Percentiles rank a stretch among this genome's conserved stretches.
These are phyloP conservation scores for Cercophora samala DNA, from an alignment of 495 filamentous ascomycete species.

Conservation along the genomic window DNA sequence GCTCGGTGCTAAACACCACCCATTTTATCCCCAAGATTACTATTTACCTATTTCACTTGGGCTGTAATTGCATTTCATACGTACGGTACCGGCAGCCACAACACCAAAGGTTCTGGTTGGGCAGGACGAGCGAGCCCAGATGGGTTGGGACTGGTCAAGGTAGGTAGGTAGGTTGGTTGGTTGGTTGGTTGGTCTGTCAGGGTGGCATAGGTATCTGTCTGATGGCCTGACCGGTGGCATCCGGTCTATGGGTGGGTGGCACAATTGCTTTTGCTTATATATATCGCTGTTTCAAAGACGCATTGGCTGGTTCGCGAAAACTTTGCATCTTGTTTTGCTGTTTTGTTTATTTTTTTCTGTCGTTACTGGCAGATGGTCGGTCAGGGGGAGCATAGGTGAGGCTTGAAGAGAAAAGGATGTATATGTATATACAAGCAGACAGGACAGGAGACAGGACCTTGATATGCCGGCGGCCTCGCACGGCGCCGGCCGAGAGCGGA, in stretches of 20 bases:
- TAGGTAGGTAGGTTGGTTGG: neutral
- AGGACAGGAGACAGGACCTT: neutral
- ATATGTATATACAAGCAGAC: neutral
- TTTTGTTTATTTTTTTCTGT: conserved; percentile 1
- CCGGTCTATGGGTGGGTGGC: neutral
- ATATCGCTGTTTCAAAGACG: neutral
- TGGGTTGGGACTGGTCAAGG: neutral
- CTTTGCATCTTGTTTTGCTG: conserved; percentile 2
- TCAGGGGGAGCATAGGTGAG: neutral
- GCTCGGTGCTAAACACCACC: conserved; percentile 21
- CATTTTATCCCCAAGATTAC: neutral
- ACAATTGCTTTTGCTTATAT: conserved; percentile 1
- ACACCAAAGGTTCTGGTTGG: neutral
- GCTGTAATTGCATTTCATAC: neutral
- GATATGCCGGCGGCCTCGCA: neutral
- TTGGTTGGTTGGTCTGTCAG: neutral
- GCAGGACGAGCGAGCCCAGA: neutral
- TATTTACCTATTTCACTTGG: neutral
- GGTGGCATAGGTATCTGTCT: neutral
- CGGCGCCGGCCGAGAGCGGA: conserved; percentile 20
- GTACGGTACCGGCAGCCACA: neutral
- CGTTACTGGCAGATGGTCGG: neutral
- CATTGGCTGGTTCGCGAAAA: neutral
- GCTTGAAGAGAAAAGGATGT: neutral
- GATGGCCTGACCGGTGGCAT: neutral